Base-by-base conservation (phyloP, 495 filamentous ascomycete genomes). In the Friedmanniomyces simplex region DNA sequence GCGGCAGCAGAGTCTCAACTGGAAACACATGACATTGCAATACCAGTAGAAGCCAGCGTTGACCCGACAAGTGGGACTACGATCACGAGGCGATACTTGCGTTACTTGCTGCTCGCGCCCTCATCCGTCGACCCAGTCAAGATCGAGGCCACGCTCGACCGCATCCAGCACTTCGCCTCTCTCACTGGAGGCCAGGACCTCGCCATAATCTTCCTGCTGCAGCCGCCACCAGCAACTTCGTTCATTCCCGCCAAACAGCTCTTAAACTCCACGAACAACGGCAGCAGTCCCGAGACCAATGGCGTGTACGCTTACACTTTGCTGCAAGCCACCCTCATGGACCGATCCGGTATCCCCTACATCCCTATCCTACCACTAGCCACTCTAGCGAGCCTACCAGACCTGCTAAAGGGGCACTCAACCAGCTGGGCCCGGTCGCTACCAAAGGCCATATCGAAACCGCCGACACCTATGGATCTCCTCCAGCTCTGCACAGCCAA, bases 301-400 rank as follows among this genome's bases (percentile, higher is more conserved):
- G 87, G 90, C 74, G 82, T 95, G 54, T 68, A 72, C 14, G 71
- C 81, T 51, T 81, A 91, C 36, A 90, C 93, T 74, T 41, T 66
- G 21, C 82, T 95, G 41, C 88, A 94, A 80, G 82, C 82, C 59
- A 59, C 78, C 52, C 80, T 95, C 26, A 71, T 87, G 66, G 64
- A 69, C 46, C 77, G 85, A 55, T 76, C 79, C 47, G 73, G 74
- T 50, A 62, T 72, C 0, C 74, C 77, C 30, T 67, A 70, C 61
- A 73, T 76, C 0, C 73, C 77, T 11, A 73, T 83, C 64, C 87
- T 89, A 0, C 90, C 88, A 0, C 83, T 67, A 10, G 4, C 37
- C 20, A 49, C 26, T 1, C 52, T 58, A 6, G 43, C 41, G 10
- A 22, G 13, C 3, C 62, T 67, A 14, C 36, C 48, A 37, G 32